Evolutionary conservation across 140 eudicot species (phyloP).

Genomic region (Bidens hawaiensis): DNA sequence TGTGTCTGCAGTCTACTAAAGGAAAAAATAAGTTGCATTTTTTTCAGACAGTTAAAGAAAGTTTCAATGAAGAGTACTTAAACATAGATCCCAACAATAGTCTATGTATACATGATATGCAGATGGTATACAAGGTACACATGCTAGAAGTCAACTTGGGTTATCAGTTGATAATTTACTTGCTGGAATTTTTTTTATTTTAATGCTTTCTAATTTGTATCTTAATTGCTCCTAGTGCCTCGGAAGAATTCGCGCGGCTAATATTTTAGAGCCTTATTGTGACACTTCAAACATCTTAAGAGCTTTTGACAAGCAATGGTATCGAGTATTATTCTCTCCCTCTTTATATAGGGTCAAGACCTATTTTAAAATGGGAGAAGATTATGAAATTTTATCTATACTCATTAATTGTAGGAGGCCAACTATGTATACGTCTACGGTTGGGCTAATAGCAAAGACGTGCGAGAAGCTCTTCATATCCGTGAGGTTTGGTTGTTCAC

Average conservation of each 20-base stretch:
- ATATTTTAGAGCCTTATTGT: constrained; percentile 7
- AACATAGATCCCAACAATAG: constrained; percentile 20
- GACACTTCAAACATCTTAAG: background rate
- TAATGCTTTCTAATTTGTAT: background rate
- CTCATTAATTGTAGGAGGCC: constrained; percentile 8
- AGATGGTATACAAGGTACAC: constrained; percentile 20
- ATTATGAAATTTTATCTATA: no score
- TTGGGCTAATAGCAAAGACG: constrained; percentile 37
- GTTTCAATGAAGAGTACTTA: constrained; percentile 29
- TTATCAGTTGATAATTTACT: no score
- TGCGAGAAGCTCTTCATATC: constrained; percentile 34
- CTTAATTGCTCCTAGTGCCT: constrained; percentile 16
- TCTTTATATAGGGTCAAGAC: no score
- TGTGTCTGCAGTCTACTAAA: background rate
- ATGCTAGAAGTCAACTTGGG: no score
- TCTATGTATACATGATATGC: constrained; percentile 11
- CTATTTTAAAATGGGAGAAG: no score
- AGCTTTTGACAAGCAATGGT: constrained; percentile 1
- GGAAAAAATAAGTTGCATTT: background rate
- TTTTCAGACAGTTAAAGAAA: constrained; percentile 15
- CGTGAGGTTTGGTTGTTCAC: constrained; percentile 21
- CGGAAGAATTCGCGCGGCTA: background rate
- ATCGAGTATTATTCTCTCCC: constrained; percentile 9
- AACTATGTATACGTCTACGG: background rate
- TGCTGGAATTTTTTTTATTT: background rate